Evolutionary conservation across 1,284 basidiomycete genomes (phyloP), one percentile per base, ranked within the genome.

Genomic region (Melanopsichium pennsylvanicum): DNA sequence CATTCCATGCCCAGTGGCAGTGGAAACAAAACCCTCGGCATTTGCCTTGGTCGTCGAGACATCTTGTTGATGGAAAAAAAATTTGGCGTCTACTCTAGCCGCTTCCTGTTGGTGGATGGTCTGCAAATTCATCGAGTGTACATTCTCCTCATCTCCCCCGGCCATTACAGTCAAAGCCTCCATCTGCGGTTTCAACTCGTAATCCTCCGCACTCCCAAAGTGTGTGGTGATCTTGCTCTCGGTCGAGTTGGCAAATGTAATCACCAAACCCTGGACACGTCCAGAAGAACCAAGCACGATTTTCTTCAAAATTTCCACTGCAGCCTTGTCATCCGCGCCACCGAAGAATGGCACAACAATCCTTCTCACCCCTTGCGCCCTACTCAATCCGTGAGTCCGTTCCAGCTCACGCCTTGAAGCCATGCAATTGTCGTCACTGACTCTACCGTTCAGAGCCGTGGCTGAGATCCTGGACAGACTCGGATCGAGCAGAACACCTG

Each of bases 341-440:
- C 71, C 71, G 15, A 61, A 73, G 26, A 73, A 73, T 9, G 67
- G 71, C 6, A 70, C 63, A 5, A 71, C 21, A 41, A 73, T 57
- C 5, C 64, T 40, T 16, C 62, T 36, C 13, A 35, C 34, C 3
- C 62, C 50, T 7, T 8, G 29, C 2, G 42, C 34, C 21, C 62
- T 54, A 16, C 39, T 41, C 42, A 66, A 27, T 6, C 55, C 46
- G 13, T 54, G 38, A n/a, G 27, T 37, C 13, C 26, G 32, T 42
- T 64, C 61, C 4, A 57, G 44, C 29, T 54, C 49, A 27, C 37
- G 23, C n/a, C n/a, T 45, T 50, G 49, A 16, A 32, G 21, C 5
- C 34, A 37, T 18, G 29, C n/a, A 18, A 35, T 1, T 2, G 36
- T 11, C 15, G n/a, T n/a, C 21, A 8, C 9, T 34, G 10, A n/a